These are phyloP conservation scores for Pisolithus tinctorius DNA, from an alignment of 768 basidiomycete species.

Conservation along the genomic window DNA sequence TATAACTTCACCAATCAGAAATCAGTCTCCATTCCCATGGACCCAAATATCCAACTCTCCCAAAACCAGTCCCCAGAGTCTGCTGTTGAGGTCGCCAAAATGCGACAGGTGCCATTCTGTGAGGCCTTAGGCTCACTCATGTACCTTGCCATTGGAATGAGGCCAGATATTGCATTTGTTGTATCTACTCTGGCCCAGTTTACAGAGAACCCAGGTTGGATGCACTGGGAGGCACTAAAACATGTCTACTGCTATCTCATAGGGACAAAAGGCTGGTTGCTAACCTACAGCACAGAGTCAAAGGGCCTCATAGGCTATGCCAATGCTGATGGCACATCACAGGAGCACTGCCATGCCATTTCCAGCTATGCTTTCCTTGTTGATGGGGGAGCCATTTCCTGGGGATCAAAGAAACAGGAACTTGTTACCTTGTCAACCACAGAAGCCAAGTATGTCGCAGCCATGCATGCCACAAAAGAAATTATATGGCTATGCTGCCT, in stretches of 20 bases:
- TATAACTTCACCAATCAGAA: too few relatives aligned
- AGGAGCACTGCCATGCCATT: conserved; percentile 2
- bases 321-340: neutral
- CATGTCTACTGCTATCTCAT: conserved; percentile 13
- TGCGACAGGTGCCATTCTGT: neutral
- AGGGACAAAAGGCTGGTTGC: neutral
- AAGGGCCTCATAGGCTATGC: too few relatives aligned
- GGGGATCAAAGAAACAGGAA: too few relatives aligned
- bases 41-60: too few relatives aligned
- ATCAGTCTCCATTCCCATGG: too few relatives aligned
- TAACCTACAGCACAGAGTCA: neutral
- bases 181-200: conserved; percentile 11
- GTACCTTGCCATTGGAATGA: conserved; percentile 9
- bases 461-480: neutral
- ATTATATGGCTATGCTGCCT: neutral
- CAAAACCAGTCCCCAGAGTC: neutral
- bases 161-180: conserved; percentile 12
- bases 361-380: conserved; percentile 3
- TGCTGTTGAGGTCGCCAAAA: neutral
- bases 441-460: too few relatives aligned
- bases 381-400: neutral
- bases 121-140: conserved; percentile 2
- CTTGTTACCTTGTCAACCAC: too few relatives aligned
- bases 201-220: neutral
- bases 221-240: conserved; percentile 10